A percentile compares a stretch with the other conserved stretches of the same genome.
Conservation (phyloP, 2,329 filamentous ascomycete species). For the Phaeosphaeria sp. region DNA sequence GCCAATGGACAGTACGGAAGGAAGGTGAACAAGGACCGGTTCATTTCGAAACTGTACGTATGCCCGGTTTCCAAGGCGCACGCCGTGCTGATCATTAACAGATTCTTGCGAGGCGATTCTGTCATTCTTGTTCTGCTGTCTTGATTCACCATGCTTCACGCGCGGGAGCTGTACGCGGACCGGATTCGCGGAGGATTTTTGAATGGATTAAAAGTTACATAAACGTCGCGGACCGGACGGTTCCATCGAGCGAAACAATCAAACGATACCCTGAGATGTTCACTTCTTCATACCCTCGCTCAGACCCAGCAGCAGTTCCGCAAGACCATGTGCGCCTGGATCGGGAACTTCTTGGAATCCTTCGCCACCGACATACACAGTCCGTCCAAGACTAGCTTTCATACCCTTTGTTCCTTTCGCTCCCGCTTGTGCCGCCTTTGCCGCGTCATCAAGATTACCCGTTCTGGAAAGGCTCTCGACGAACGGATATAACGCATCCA, state of each 20-base stretch:
- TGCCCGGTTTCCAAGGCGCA: not conserved
- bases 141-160: constrained; percentile 49
- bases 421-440: constrained; percentile 74
- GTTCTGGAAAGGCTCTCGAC: constrained; percentile 72
- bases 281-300: constrained; percentile 59
- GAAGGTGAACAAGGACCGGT: constrained; percentile 95
- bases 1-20: constrained; percentile 86
- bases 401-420: constrained; percentile 89
- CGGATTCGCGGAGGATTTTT: constrained; percentile 26
- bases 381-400: constrained; percentile 83
- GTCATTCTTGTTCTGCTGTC: constrained; percentile 87
- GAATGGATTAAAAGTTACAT: constrained; percentile 43
- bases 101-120: constrained; percentile 85
- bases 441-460: constrained; percentile 73
- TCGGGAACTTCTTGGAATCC: constrained; percentile 77
- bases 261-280: constrained; percentile 35
- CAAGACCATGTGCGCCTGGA: constrained; percentile 79
- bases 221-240: constrained; percentile 32
- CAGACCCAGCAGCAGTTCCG: constrained; percentile 81
- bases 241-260: constrained; percentile 34
- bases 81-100: constrained; percentile 45
- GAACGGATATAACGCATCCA: constrained; percentile 91
- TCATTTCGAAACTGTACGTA: constrained; percentile 96
- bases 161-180: constrained; percentile 7
- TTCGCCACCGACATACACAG: constrained; percentile 78